Base-by-base conservation (phyloP, 441 rosid species). In the California macrophylla region DNA sequence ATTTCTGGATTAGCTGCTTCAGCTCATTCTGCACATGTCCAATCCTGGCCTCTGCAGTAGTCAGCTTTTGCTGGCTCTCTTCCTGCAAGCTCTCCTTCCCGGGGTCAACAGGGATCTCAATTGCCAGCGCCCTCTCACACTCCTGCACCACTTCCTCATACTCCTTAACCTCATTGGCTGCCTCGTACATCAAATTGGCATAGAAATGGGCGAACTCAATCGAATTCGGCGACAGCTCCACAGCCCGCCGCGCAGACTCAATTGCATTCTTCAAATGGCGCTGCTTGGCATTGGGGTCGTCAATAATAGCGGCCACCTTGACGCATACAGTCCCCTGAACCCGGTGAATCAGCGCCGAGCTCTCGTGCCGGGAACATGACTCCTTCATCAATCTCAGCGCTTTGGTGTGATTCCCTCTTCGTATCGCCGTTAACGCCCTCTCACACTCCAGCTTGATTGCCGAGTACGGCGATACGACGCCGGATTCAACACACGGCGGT, bases 341-440 rank as follows among this genome's bases (percentile, higher is more conserved):
- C 15, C 96, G 93, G 72, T 84, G 76, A 34, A 84, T 70, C 64
- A 91, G 79, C 38, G 96, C 92, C 29, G 89, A 80, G 84, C 71
- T 66, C 75, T 85, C 89, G 58, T 88, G 84, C 29, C 83, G 86
- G 4, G 81, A 32, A 65, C 85, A 82, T 0, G 84, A 83, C 15
- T 90, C 96, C 82, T 90, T 94, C 88, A 94, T 90, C 6, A 90
- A 82, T 45, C 96, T 85, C 42, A 90, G 80, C 70, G 97, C 97
- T 73, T 89, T 91, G 58, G 74, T 89, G 78, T 91, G 88, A 79
- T 91, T 91, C 16, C 97, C 97, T 0, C 93, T 81, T 66, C 86
- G 92, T 15, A 90, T 84, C 7, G 97, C 85, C 40, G 78, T 84
- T 16, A 90, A 82, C 36, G 98, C 92, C 65, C 91, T 87, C 79